phyloP scores from a whole-genome alignment of 2,329 filamentous ascomycete species.

The Exserohilum turcica region DNA sequence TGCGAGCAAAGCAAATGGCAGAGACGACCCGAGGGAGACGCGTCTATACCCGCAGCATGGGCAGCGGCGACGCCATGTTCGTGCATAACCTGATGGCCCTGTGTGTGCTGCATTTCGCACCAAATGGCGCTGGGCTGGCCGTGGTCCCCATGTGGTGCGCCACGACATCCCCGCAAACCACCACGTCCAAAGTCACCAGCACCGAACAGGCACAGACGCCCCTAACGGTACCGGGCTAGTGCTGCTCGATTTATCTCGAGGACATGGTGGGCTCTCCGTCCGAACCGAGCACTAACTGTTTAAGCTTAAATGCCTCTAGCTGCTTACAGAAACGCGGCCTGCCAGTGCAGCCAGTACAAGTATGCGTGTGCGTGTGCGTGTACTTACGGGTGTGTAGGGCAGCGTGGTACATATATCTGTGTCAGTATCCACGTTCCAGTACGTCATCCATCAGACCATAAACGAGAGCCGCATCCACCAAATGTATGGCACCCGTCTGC shows the following conservation, averaged over 20 bases:
- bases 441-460: not conserved
- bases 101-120: not conserved
- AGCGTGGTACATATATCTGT: no score
- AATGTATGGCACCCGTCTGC: not conserved
- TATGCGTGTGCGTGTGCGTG: no score
- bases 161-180: no score
- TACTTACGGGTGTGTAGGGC: no score
- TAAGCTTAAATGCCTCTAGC: conserved; percentile 25
- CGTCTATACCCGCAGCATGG: not conserved
- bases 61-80: not conserved
- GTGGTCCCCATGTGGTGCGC: not conserved
- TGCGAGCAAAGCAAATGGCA: not conserved
- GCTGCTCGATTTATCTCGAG: no score
- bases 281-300: conserved; percentile 20
- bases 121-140: conserved; percentile 2
- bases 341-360: not conserved
- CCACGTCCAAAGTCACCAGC: no score
- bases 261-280: conserved; percentile 7
- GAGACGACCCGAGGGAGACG: not conserved
- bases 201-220: no score
- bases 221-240: no score
- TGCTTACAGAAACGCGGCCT: conserved; percentile 2
- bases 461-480: not conserved
- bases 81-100: not conserved
- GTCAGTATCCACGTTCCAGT: not conserved